Conservation (phyloP, 2,329 filamentous ascomycete genomes). For the Scytalidium lignicola region DNA sequence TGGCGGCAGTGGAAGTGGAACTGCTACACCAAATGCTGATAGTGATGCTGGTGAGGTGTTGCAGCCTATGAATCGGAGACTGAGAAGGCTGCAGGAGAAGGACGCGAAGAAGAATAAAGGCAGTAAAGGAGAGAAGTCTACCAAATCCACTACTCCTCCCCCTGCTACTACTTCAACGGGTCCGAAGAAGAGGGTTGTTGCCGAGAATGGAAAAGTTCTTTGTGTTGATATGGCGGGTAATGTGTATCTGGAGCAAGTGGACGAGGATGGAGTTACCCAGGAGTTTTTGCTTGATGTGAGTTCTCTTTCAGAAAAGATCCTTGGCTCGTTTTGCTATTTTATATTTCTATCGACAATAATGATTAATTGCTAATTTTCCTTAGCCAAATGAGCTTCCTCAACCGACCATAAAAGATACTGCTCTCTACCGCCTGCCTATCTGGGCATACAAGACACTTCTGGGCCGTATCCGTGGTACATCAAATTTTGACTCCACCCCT, state of each 20-base stretch:
- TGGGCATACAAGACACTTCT: conserved; percentile 60
- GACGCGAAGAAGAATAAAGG: conserved; percentile 68
- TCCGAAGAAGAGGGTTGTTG: conserved; percentile 79
- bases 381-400: conserved; percentile 73
- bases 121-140: conserved; percentile 46
- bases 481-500: conserved; percentile 30
- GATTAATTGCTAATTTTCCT: conserved; percentile 9
- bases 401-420: conserved; percentile 77
- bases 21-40: conserved; percentile 38
- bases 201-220: conserved; percentile 91
- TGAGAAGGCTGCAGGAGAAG: conserved; percentile 84
- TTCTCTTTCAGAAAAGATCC: no score
- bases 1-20: conserved; percentile 26
- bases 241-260: conserved; percentile 89
- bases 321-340: conserved; percentile 10
- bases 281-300: conserved; percentile 86
- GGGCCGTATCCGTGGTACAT: conserved; percentile 36
- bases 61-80: conserved; percentile 69
- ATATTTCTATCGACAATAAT: background rate
- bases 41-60: conserved; percentile 41
- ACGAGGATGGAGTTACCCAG: conserved; percentile 75
- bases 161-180: conserved; percentile 57
- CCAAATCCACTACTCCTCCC: conserved; percentile 41
- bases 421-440: conserved; percentile 71
- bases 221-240: conserved; percentile 90